Evolutionary conservation across 225 moss, liverwort and hornwort species (phyloP).

Genomic region (Bryoerythrophyllum caledonicum): DNA sequence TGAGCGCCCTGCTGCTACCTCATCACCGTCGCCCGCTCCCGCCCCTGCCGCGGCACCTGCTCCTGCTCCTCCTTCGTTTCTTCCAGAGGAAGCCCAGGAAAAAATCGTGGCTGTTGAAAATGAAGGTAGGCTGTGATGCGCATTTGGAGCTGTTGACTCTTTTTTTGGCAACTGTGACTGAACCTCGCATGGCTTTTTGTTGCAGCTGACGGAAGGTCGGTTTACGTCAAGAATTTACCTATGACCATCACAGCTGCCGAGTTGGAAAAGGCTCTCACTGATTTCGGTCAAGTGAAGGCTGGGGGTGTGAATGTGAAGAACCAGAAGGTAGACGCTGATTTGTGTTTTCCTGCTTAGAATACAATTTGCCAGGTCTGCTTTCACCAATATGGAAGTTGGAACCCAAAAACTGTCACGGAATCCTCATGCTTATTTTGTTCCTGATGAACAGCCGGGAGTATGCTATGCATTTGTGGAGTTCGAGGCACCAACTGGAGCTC

Average conservation of each 20-base stretch:
- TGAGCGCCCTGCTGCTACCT: slow-evolving; percentile 49
- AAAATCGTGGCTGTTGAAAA: slow-evolving; percentile 46
- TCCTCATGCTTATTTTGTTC: background rate
- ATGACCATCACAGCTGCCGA: slow-evolving; percentile 44
- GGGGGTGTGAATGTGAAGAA: slow-evolving; percentile 74
- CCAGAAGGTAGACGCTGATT: slow-evolving; percentile 51
- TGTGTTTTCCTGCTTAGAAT: background rate
- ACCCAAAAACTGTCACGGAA: background rate
- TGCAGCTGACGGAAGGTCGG: slow-evolving; percentile 82
- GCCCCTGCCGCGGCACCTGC: slow-evolving; percentile 11
- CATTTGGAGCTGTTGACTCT: background rate
- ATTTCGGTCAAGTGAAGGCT: slow-evolving; percentile 59
- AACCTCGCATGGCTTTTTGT: background rate
- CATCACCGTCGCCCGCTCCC: slow-evolving; percentile 38
- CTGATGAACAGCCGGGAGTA: slow-evolving; percentile 55
- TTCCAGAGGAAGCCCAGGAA: slow-evolving; percentile 53
- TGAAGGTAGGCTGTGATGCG: slow-evolving; percentile 58
- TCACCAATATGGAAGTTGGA: too few relatives aligned
- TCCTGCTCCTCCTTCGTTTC: slow-evolving; percentile 19
- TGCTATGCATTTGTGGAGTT: slow-evolving; percentile 97
- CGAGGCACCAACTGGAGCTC: slow-evolving; percentile 70
- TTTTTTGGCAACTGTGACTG: background rate
- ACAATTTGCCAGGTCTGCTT: background rate
- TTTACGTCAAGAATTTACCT: slow-evolving; percentile 85
- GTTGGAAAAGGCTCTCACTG: slow-evolving; percentile 53